A percentile compares a stretch with the other conserved stretches of the same genome.
Conservation (phyloP, 257 asterid genomes). For the Petunia secreta region DNA sequence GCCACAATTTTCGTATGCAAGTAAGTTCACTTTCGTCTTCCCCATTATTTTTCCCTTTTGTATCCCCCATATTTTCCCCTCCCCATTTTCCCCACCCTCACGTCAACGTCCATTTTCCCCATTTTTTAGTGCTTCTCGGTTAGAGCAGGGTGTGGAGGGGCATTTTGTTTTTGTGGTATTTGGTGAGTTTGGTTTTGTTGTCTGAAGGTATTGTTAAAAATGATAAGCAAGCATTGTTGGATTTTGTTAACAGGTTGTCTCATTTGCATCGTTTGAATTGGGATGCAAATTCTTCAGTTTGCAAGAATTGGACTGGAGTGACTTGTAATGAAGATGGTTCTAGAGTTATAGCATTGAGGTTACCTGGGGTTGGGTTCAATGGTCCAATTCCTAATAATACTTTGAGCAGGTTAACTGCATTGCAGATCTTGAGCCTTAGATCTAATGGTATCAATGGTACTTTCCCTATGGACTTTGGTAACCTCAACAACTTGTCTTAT, state of each 20-base stretch:
- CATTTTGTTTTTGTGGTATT: slow-evolving; percentile 37
- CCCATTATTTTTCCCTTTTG: no score
- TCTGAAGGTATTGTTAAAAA: slow-evolving; percentile 41
- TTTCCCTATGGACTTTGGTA: slow-evolving; percentile 73
- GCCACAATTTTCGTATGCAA: no score
- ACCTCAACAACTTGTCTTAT: slow-evolving; percentile 65
- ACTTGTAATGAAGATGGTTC: slow-evolving; percentile 67
- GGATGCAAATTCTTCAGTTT: slow-evolving; percentile 51
- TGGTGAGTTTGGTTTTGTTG: slow-evolving; percentile 43
- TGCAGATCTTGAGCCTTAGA: slow-evolving; percentile 97
- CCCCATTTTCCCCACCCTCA: no score
- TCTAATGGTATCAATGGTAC: slow-evolving; percentile 77
- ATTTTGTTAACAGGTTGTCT: slow-evolving; percentile 53
- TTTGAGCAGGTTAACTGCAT: slow-evolving; percentile 67
- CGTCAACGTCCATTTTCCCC: no score
- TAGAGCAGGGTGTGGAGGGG: slow-evolving; percentile 39
- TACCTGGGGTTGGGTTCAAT: slow-evolving; percentile 83
- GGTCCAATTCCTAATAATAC: slow-evolving; percentile 77
- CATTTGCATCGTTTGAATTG: slow-evolving; percentile 67
- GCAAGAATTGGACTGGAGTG: slow-evolving; percentile 81
- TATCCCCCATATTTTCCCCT: no score
- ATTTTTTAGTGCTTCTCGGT: no score
- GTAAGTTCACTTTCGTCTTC: no score
- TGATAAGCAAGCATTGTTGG: slow-evolving; percentile 79
- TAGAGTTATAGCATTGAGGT: slow-evolving; percentile 62